Base-by-base conservation (phyloP, 2,329 filamentous ascomycete species). In the Coniochaeta sp. region DNA sequence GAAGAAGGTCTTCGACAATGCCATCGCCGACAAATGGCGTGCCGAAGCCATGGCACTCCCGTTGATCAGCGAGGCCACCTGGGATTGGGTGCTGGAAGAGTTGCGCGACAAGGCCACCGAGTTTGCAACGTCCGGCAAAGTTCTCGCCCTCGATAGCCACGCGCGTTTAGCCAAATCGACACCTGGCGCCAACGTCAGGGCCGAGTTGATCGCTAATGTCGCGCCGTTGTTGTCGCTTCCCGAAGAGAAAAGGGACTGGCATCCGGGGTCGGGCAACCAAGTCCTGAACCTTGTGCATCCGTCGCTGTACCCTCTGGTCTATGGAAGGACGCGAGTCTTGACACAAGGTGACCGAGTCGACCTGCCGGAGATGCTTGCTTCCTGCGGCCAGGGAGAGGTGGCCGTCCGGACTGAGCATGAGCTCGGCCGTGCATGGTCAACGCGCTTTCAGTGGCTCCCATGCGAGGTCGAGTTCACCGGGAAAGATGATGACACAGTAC, bases 221-320 rank as follows among this genome's bases (percentile, higher is more conserved):
- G 10, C 33, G 1, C 58, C 56, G 0, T 64, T 82, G 4, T 68
- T 78, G 51, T 58, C 67, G 10, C 63, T 71, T 3, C 68, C 69
- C 1, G 67, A 69, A 24, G 30, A 61, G 0, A 33, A 66, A 40
- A 66, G 69, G 50, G 78, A 79, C 58, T 82, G 71, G 67, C 75
- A 82, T 63, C 78, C 78, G 0, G 66, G 70, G 3, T 76, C 74
- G 0, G 62, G 75, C 42, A 59, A 68, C 2, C 70, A 69, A 56
- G 76, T 82, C 7, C 69, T 76, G 1, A 73, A 82, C 59, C 63
- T 82, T 3, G 70, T 82, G 12, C 71, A 82, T 55, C 76, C 78
- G 9, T 81, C 75, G 1, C 65, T 81, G 35, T 81, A 72, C 52
- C 77, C 78, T 1, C 61, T 82, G 2, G 61, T 76, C 0, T 77